Percentiles rank a stretch among this genome's conserved stretches.
These are phyloP conservation scores for Fraxinus baroniana DNA, from an alignment of 305 asterid species.

Conservation along the genomic window DNA sequence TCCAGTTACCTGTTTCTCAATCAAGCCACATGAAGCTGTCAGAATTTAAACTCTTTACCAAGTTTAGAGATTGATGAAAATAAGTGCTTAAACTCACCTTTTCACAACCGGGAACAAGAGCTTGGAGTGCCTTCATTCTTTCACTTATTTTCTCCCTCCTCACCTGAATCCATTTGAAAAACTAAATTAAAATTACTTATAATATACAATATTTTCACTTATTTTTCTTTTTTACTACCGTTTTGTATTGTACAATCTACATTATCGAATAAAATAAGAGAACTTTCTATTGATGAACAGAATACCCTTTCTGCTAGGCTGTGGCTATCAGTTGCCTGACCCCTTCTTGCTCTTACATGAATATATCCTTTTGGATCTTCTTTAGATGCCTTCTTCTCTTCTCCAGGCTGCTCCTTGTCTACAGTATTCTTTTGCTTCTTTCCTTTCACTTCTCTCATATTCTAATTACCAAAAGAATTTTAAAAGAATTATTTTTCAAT, in stretches of 20 bases:
- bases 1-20: conserved; percentile 63
- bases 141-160: conserved; percentile 87
- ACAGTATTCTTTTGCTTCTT: conserved; percentile 35
- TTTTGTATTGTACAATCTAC: not conserved
- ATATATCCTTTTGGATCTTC: conserved; percentile 56
- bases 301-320: conserved; percentile 59
- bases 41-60: conserved; percentile 13
- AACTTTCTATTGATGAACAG: not conserved
- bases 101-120: conserved; percentile 87
- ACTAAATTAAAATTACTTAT: not conserved
- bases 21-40: conserved; percentile 47
- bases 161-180: conserved; percentile 36
- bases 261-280: too few relatives aligned
- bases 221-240: not conserved
- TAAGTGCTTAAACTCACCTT: conserved; percentile 42
- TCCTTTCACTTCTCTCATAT: conserved; percentile 35
- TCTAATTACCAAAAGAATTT: conserved; percentile 27
- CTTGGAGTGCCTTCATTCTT: conserved; percentile 75
- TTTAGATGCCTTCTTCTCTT: conserved; percentile 26
- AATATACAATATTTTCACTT: not conserved
- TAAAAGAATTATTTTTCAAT: not conserved
- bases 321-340: conserved; percentile 92
- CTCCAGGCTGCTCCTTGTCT: conserved; percentile 21
- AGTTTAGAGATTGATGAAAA: too few relatives aligned
- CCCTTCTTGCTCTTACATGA: conserved; percentile 91